phyloP scores from a whole-genome alignment of 306 rosid species.

The Sophora flavescens region DNA sequence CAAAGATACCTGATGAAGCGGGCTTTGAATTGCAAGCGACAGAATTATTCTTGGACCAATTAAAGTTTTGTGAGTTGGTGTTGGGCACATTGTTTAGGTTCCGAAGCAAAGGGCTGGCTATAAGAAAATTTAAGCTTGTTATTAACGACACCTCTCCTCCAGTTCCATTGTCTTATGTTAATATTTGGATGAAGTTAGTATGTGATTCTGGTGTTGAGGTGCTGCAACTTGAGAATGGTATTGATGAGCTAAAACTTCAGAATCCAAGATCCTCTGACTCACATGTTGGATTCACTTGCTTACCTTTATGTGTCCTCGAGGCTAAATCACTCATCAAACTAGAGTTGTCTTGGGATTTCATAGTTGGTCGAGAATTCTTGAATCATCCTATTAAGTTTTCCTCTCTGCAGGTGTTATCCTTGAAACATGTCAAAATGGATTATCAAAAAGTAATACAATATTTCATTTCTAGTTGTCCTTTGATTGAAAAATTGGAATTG shows the following conservation, averaged over 20 bases:
- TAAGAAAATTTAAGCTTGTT: conserved; percentile 3
- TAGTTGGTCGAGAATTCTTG: background rate
- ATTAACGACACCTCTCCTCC: background rate
- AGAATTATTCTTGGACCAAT: background rate
- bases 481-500: background rate
- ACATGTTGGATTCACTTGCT: background rate
- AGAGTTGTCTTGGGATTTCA: background rate
- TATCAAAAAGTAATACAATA: background rate
- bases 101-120: background rate
- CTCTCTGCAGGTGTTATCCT: background rate
- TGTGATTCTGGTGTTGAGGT: background rate
- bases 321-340: conserved; percentile 23
- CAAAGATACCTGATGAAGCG: background rate
- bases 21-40: too few relatives aligned
- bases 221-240: background rate
- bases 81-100: background rate
- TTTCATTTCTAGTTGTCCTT: background rate
- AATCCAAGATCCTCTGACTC: background rate
- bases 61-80: conserved; percentile 4
- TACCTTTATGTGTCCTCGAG: conserved; percentile 6
- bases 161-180: background rate
- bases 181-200: conserved; percentile 20
- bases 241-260: too few relatives aligned
- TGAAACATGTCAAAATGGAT: conserved; percentile 3
- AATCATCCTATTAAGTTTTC: background rate